A percentile compares a stretch with the other conserved stretches of the same genome.
Evolutionary conservation across 345 rosid genomes (phyloP).

Genomic region (Hibiscus tridactylites): DNA sequence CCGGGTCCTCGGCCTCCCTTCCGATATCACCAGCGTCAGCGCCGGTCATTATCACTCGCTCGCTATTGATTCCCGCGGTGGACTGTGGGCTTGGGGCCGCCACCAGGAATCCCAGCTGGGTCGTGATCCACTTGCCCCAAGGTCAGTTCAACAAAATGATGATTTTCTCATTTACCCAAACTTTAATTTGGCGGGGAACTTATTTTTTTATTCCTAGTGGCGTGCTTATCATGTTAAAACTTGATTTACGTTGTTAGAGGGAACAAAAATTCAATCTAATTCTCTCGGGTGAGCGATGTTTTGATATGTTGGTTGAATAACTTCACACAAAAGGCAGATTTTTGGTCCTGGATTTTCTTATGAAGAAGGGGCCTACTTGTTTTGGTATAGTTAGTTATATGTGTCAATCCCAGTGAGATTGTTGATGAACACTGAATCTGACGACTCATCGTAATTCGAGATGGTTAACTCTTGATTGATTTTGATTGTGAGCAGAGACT

Average conservation of each 20-base stretch:
- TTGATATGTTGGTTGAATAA: neutral
- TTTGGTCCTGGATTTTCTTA: neutral
- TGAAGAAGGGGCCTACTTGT: neutral
- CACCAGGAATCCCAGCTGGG: slow-evolving; percentile 79
- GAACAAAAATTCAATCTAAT: neutral
- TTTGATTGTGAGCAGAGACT: slow-evolving; percentile 28
- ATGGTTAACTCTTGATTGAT: neutral
- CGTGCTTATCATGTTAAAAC: neutral
- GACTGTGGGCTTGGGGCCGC: slow-evolving; percentile 90
- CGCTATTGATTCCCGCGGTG: slow-evolving; percentile 67
- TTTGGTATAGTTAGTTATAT: neutral
- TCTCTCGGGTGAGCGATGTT: neutral
- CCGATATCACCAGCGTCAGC: slow-evolving; percentile 36
- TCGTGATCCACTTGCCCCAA: slow-evolving; percentile 31
- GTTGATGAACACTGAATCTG: neutral
- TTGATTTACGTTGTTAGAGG: neutral
- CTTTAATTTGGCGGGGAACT: neutral
- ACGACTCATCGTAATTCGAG: neutral
- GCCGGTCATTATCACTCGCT: slow-evolving; percentile 95
- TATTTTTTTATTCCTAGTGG: neutral
- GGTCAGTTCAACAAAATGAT: slow-evolving; percentile 20
- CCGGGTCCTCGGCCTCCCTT: slow-evolving; percentile 42
- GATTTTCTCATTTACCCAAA: neutral
- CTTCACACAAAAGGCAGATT: neutral
- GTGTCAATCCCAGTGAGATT: neutral